These are phyloP conservation scores for Starmera caribaea DNA, from an alignment of 805 yeast species.

Conservation along the genomic window DNA sequence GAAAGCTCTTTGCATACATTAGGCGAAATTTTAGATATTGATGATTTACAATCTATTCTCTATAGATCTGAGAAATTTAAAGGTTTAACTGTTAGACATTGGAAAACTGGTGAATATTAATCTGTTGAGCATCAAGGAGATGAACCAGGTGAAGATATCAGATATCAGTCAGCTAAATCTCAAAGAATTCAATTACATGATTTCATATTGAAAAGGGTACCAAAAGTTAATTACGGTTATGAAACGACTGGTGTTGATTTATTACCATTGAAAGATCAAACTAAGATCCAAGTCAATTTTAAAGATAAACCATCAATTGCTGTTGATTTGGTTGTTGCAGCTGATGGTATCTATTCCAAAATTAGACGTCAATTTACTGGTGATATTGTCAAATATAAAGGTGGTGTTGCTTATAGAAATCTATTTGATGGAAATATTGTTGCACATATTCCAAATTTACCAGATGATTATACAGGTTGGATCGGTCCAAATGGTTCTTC, in stretches of 20 bases:
- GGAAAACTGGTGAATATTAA: slow-evolving; percentile 8
- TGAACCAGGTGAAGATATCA: not conserved
- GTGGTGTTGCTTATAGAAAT: slow-evolving; percentile 8
- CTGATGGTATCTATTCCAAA: slow-evolving; percentile 11
- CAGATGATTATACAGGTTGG: slow-evolving; percentile 8
- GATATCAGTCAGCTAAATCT: slow-evolving; percentile 5
- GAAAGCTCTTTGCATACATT: slow-evolving; percentile 5
- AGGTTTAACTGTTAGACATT: slow-evolving; percentile 5
- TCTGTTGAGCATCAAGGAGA: not conserved
- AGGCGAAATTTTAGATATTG: slow-evolving; percentile 5
- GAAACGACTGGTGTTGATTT: slow-evolving; percentile 2
- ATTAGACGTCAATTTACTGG: slow-evolving; percentile 8
- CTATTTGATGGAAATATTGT: slow-evolving; percentile 7
- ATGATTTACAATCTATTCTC: slow-evolving; percentile 5
- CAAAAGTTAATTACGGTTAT: slow-evolving; percentile 2
- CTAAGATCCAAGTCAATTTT: slow-evolving; percentile 3
- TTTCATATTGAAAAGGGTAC: slow-evolving; percentile 3
- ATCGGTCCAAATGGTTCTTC: slow-evolving; percentile 3
- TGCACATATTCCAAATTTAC: slow-evolving; percentile 4
- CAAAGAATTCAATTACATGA: slow-evolving; percentile 6
- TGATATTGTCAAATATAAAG: slow-evolving; percentile 7
- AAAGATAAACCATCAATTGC: slow-evolving; percentile 2
- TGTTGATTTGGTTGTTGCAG: slow-evolving; percentile 7
- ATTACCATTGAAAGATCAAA: not conserved
- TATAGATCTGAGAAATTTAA: slow-evolving; percentile 3